These are phyloP conservation scores for Eremothecium cymbalariae DNA, from an alignment of 1,139 yeast species.

Conservation along the genomic window DNA sequence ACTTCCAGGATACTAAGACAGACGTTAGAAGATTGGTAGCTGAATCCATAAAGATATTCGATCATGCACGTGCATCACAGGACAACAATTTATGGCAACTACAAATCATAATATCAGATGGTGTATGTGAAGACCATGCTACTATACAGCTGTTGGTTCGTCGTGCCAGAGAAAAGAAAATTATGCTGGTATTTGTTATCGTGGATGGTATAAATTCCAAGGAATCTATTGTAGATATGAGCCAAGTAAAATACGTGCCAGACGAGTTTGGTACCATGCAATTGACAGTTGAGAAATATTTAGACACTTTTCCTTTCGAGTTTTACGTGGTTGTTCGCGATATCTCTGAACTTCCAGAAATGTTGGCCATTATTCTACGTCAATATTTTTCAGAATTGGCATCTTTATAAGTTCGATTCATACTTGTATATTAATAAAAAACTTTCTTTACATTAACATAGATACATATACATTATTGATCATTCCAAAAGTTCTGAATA, in stretches of 20 bases:
- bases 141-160: constrained; percentile 76
- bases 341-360: constrained; percentile 82
- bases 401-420: constrained; percentile 25
- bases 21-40: constrained; percentile 69
- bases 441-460: background rate
- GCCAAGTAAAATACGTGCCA: constrained; percentile 74
- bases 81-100: constrained; percentile 82
- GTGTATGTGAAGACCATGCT: constrained; percentile 92
- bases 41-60: constrained; percentile 66
- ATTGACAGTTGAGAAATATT: constrained; percentile 71
- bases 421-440: constrained; percentile 3
- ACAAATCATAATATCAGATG: constrained; percentile 88
- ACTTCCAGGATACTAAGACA: constrained; percentile 81
- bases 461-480: constrained; percentile 1
- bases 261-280: constrained; percentile 63
- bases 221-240: constrained; percentile 90
- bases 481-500: too few relatives aligned
- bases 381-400: constrained; percentile 81
- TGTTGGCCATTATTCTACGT: constrained; percentile 79
- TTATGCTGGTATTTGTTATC: constrained; percentile 92
- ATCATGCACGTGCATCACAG: constrained; percentile 47
- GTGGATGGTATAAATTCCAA: constrained; percentile 81
- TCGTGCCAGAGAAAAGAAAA: constrained; percentile 81
- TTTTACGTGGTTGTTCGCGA: constrained; percentile 90
- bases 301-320: constrained; percentile 94